A percentile compares a stretch with the other conserved stretches of the same genome.
These are phyloP conservation scores for Otatea glauca DNA, from an alignment of 176 grass and related monocot species.

Conservation along the genomic window DNA sequence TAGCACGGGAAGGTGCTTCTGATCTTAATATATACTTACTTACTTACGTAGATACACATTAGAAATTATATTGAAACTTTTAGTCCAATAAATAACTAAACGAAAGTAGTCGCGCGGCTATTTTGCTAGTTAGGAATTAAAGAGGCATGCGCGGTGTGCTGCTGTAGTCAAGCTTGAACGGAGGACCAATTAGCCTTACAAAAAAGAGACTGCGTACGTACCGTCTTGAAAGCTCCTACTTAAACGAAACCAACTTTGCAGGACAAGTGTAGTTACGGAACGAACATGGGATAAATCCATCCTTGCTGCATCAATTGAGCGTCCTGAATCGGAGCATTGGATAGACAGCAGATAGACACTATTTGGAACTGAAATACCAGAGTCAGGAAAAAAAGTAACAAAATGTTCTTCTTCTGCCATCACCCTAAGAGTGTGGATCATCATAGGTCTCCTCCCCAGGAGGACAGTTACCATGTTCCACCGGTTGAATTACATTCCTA, in stretches of 20 bases:
- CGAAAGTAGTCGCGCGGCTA: no score
- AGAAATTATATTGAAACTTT: no score
- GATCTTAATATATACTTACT: no score
- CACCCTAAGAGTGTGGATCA: background rate
- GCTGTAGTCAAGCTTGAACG: no score
- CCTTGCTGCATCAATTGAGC: background rate
- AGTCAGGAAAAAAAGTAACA: slow-evolving; percentile 1
- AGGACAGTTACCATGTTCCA: background rate
- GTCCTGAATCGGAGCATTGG: background rate
- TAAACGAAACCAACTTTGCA: background rate
- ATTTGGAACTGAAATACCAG: background rate
- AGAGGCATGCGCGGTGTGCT: no score
- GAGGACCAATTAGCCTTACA: no score
- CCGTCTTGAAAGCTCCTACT: no score
- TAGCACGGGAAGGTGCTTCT: no score
- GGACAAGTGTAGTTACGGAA: slow-evolving; percentile 2
- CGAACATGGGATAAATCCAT: background rate
- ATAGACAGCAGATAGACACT: background rate
- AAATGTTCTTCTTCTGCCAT: background rate
- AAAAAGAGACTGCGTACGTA: no score
- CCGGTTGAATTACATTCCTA: slow-evolving; percentile 13
- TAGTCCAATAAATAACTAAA: no score
- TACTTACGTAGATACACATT: no score
- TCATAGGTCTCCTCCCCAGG: background rate
- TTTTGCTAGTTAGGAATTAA: no score